These are phyloP conservation scores for Phialocephala subalpina DNA, from an alignment of 2,329 filamentous ascomycete genomes.

Conservation along the genomic window DNA sequence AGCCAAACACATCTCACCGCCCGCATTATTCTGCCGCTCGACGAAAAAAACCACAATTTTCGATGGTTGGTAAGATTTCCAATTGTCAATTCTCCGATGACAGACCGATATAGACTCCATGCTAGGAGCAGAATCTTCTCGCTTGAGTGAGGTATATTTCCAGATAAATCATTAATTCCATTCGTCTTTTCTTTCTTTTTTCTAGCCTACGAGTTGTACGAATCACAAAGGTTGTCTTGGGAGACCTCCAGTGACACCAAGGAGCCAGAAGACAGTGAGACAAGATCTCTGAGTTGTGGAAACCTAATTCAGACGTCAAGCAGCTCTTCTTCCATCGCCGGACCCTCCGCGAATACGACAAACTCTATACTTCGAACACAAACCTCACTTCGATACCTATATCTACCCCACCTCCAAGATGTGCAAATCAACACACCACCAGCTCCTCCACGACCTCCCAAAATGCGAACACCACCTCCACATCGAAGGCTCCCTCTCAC, in stretches of 20 bases:
- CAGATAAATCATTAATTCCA: background rate
- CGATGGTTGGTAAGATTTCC: background rate
- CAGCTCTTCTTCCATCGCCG: background rate
- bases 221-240: background rate
- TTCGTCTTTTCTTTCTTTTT: background rate
- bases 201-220: background rate
- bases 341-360: background rate
- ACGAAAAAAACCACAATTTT: background rate
- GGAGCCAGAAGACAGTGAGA: background rate
- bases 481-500: slow-evolving; percentile 78
- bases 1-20: too few species aligned
- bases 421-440: slow-evolving; percentile 20
- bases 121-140: background rate
- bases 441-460: slow-evolving; percentile 70
- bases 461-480: slow-evolving; percentile 88
- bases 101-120: background rate
- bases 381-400: background rate
- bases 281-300: background rate
- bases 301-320: slow-evolving; percentile 7
- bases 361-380: background rate
- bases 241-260: slow-evolving; percentile 2
- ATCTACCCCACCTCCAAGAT: slow-evolving; percentile 12
- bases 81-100: slow-evolving; percentile 10
- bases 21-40: background rate
- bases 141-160: background rate